phyloP scores from a whole-genome alignment of 1,284 basidiomycete species.

The Salmacisia buchloeana region DNA sequence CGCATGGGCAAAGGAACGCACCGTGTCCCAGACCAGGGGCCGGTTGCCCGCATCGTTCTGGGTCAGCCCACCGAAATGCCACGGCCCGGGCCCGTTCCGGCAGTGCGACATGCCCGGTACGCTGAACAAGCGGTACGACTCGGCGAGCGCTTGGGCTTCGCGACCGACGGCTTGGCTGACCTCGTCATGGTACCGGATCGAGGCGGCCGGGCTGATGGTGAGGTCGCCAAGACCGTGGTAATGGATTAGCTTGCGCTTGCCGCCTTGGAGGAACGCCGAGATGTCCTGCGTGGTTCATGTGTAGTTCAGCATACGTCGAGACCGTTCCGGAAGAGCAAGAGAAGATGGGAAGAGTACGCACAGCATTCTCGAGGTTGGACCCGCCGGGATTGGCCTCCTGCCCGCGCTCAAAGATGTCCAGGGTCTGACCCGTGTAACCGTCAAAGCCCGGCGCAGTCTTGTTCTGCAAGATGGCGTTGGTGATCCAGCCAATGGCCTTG shows the following conservation, averaged over 20 bases:
- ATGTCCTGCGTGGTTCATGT: slow-evolving; percentile 17
- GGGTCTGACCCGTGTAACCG: slow-evolving; percentile 15
- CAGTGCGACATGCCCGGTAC: slow-evolving; percentile 33
- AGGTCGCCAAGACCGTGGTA: slow-evolving; percentile 33
- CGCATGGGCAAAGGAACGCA: no score
- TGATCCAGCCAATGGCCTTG: slow-evolving; percentile 40
- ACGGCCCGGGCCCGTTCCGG: slow-evolving; percentile 16
- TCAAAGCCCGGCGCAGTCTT: slow-evolving; percentile 9
- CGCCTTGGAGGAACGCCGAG: slow-evolving; percentile 18
- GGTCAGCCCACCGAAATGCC: slow-evolving; percentile 17
- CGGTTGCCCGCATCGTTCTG: slow-evolving; percentile 21
- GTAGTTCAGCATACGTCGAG: not conserved
- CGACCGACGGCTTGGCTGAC: slow-evolving; percentile 5
- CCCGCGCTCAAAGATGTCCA: slow-evolving; percentile 17
- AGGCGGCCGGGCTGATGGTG: slow-evolving; percentile 15
- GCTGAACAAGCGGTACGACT: slow-evolving; percentile 24
- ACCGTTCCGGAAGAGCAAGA: not conserved
- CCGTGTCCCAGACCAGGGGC: slow-evolving; percentile 16
- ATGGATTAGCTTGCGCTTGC: slow-evolving; percentile 23
- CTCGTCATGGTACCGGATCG: slow-evolving; percentile 15
- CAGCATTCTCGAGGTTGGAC: slow-evolving; percentile 15
- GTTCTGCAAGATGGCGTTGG: slow-evolving; percentile 33
- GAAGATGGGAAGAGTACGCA: not conserved
- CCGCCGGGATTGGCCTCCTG: slow-evolving; percentile 8
- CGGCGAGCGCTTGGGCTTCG: slow-evolving; percentile 7